Evolutionary conservation across 495 filamentous ascomycete species (phyloP), one percentile per base, ranked within the genome.

Genomic region (Staphylotrichum tortipilum): DNA sequence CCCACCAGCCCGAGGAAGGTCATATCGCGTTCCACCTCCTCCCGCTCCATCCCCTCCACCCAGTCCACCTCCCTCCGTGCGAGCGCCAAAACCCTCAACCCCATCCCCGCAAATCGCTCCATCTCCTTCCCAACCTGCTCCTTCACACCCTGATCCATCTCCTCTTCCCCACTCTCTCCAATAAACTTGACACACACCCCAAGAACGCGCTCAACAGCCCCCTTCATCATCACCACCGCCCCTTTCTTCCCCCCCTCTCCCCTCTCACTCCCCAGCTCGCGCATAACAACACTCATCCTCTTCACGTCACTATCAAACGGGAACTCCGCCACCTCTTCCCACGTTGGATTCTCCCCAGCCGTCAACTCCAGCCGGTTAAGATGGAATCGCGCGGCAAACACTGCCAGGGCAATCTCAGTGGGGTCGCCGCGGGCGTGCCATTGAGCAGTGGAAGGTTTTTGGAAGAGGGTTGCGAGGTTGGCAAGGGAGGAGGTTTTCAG

Each of bases 231-330:
- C 3, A 84, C 73, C 36, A 53, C n/a, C n/a, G n/a, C n/a, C n/a
- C n/a, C n/a, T n/a, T n/a, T n/a, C n/a, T n/a, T n/a, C n/a, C n/a
- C n/a, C n/a, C n/a, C n/a, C n/a, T n/a, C n/a, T n/a, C n/a, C n/a
- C n/a, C n/a, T n/a, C n/a, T n/a, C n/a, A n/a, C n/a, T n/a, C n/a
- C n/a, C n/a, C n/a, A n/a, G n/a, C n/a, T n/a, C n/a, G n/a, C n/a
- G n/a, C 62, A 86, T 89, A 33, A 88, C 70, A 41, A 88, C 84
- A 22, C 84, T 84, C 87, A 92, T 92, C 30, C 82, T 78, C 70
- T 91, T 92, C 62, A 92, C 82, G 33, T 77, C 75, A 37, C 80
- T 85, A 56, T 91, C 86, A 50, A 92, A 92, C 0, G 85, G 83
- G 50, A 85, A 89, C 60, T 92, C 87, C 14, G 77, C 78, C 11